These are phyloP conservation scores for Zymoseptoria tritici DNA, from an alignment of 2,329 filamentous ascomycete genomes.

Conservation along the genomic window DNA sequence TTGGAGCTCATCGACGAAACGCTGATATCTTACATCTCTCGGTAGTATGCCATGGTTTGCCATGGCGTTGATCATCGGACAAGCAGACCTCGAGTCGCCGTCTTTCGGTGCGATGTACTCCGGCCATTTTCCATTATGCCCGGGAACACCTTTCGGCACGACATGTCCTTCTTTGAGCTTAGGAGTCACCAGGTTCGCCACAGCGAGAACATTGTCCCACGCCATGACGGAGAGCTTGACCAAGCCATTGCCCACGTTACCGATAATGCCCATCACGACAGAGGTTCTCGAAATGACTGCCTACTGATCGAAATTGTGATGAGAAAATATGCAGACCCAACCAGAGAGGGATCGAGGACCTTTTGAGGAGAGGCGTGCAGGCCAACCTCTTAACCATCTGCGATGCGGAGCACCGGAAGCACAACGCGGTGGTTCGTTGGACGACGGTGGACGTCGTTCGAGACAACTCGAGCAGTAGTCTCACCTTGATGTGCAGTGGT, in stretches of 20 bases:
- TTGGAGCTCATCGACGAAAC: not conserved
- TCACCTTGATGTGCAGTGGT: not conserved
- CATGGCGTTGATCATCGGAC: conserved; percentile 26
- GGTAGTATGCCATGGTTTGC: conserved; percentile 26
- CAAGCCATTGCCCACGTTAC: conserved; percentile 22
- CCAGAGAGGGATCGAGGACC: not conserved
- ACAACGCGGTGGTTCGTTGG: not conserved
- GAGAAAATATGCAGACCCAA: not conserved
- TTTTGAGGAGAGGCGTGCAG: not conserved
- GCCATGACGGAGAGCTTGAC: conserved; percentile 32
- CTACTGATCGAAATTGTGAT: not conserved
- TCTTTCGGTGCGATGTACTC: conserved; percentile 32
- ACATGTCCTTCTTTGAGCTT: conserved; percentile 31
- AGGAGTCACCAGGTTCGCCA: conserved; percentile 33
- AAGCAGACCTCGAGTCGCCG: conserved; percentile 28
- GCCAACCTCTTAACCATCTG: not conserved
- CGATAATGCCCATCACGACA: conserved; percentile 17
- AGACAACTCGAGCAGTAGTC: not conserved
- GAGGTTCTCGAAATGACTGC: not conserved
- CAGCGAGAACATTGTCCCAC: conserved; percentile 35
- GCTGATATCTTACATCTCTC: not conserved
- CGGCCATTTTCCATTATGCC: conserved; percentile 32
- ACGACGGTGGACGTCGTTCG: not conserved
- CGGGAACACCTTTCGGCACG: conserved; percentile 29
- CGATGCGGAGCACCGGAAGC: not conserved